Evolutionary conservation across 1,284 basidiomycete species (phyloP).

Genomic region (Exobasidium cylindrosporum): DNA sequence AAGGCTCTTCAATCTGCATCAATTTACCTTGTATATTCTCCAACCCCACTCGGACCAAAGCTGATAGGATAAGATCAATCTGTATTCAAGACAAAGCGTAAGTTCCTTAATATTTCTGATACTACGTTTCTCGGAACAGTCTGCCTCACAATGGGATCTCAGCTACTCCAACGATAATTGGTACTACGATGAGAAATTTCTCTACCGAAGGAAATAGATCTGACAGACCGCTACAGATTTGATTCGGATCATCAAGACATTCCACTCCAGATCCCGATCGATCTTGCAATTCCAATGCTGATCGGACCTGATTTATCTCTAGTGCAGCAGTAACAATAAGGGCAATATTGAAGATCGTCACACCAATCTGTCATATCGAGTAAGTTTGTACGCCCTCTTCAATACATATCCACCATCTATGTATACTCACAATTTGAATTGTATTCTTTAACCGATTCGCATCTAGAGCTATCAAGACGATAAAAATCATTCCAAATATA

Average conservation of each 20-base stretch:
- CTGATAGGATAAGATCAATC: conserved; percentile 29
- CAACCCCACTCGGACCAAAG: conserved; percentile 47
- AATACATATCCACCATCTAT: neutral
- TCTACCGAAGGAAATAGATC: conserved; percentile 30
- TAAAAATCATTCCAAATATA: conserved; percentile 40
- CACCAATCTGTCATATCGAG: conserved; percentile 29
- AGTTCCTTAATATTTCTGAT: too few relatives aligned
- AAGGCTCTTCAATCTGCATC: too few relatives aligned
- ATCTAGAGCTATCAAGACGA: conserved; percentile 39
- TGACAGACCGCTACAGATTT: conserved; percentile 21
- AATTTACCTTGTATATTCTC: conserved; percentile 32
- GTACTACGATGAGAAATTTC: conserved; percentile 35
- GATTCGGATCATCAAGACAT: conserved; percentile 20
- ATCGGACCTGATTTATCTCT: conserved; percentile 39
- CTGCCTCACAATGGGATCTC: conserved; percentile 27
- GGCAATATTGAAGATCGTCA: conserved; percentile 43
- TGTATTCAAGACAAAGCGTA: too few relatives aligned
- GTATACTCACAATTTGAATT: conserved; percentile 27
- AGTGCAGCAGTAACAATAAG: conserved; percentile 38
- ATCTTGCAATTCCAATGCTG: conserved; percentile 34
- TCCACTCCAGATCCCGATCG: conserved; percentile 21
- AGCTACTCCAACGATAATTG: conserved; percentile 30
- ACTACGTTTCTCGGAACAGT: too few relatives aligned
- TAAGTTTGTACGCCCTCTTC: neutral
- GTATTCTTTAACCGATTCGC: conserved; percentile 45